phyloP scores from a whole-genome alignment of 2,329 filamentous ascomycete species.

The Boeremia lycopersici region DNA sequence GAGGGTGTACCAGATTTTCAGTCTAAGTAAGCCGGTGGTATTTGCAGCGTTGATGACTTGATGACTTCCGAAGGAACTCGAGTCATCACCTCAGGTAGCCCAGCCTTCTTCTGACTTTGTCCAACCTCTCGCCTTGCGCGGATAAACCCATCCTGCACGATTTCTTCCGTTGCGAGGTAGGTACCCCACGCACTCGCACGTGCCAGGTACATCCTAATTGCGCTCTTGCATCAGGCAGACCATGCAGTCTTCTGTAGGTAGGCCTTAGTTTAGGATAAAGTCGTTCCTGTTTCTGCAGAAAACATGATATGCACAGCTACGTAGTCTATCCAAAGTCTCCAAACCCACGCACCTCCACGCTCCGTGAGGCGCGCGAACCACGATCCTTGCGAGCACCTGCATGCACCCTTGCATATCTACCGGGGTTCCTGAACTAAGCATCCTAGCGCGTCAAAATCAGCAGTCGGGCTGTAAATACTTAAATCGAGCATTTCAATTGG shows the following conservation, averaged over 20 bases:
- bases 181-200: neutral
- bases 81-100: neutral
- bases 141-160: neutral
- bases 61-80: neutral
- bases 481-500: conserved; percentile 5
- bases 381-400: conserved; percentile 12
- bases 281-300: neutral
- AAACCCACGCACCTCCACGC: neutral
- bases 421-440: conserved; percentile 8
- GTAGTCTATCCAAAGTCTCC: neutral
- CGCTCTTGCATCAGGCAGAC: neutral
- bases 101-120: neutral
- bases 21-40: neutral
- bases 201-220: neutral
- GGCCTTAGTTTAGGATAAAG: too few species aligned
- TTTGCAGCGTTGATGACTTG: neutral
- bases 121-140: conserved; percentile 1
- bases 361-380: neutral
- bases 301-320: neutral
- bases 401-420: neutral
- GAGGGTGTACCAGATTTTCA: neutral
- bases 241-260: too few species aligned
- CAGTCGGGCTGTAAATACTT: conserved; percentile 1
- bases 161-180: neutral
- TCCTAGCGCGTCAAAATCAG: neutral